Base-by-base conservation (phyloP, 345 rosid genomes). In the Corymbia maculata region DNA sequence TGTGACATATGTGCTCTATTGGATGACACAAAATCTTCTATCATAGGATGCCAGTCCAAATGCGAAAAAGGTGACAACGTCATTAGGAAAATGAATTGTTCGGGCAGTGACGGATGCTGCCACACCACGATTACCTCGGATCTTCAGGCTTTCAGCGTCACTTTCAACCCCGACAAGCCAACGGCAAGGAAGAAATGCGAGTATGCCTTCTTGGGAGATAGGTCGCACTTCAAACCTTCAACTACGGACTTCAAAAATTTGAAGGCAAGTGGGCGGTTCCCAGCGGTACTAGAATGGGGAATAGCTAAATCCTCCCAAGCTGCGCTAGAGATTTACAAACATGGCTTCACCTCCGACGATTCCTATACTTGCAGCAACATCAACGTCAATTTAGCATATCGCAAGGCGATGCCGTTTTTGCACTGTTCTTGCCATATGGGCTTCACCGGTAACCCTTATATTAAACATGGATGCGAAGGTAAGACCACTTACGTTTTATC, bases 131-230 rank as follows among this genome's bases (percentile, higher is more conserved):
- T 88, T 5, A 79, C 84, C 32, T 15, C 61, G 28, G 2, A 85
- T 59, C 85, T 88, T 6, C 85, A 88, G 87, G 28, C 22, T 10
- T 47, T 85, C 44, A 26, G 0, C 45, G 51, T 85, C 22, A 15
- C 47, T 8, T 88, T 88, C 89, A 44, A 11, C 2, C 2, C 1
- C 0, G 12, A 36, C 1, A 30, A 32, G 9, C 1, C 0, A 32
- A 1, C 79, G 7, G 0, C 30, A 47, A 82, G 13, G 14, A 75
- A 14, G 6, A 9, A 28, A 19, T 88, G 89, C 85, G 16, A 16
- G 15, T 85, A 85, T n/a, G 87, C 87, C 12, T 88, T 59, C 66
- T 10, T 59, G 66, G 66, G 66, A 59, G 66, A 59, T 26, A 59
- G 66, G 6, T 55, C 28, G 28, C 21, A 22, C 3, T 1, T 55